phyloP scores from a whole-genome alignment of 2,329 filamentous ascomycete genomes.

The Elsinoe perseae region DNA sequence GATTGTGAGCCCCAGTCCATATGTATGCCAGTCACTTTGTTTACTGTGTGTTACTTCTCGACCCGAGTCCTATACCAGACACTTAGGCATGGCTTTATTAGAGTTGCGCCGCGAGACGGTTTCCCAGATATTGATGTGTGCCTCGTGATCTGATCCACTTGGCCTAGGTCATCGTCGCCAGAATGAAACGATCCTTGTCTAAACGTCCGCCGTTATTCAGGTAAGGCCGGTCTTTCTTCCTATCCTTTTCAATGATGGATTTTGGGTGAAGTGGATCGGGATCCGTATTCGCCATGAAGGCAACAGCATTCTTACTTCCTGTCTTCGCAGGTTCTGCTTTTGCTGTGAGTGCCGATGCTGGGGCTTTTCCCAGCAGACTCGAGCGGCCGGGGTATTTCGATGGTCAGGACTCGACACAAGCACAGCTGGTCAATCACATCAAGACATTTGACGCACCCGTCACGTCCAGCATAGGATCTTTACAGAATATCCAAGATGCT shows the following conservation, averaged over 20 bases:
- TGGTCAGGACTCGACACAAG: background rate
- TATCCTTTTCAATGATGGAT: background rate
- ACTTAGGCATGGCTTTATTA: background rate
- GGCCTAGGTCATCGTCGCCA: background rate
- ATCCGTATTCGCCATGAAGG: background rate
- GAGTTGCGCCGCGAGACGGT: background rate
- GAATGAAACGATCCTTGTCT: background rate
- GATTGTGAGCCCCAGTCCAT: too few species aligned
- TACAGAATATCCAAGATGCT: slow-evolving; percentile 37
- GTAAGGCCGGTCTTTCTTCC: background rate
- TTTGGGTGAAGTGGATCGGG: background rate
- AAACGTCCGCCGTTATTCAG: background rate
- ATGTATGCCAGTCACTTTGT: too few species aligned
- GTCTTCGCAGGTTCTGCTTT: background rate
- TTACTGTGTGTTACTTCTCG: too few species aligned
- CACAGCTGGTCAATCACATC: background rate
- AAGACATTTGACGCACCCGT: background rate
- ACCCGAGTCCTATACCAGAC: too few species aligned
- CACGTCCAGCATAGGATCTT: background rate
- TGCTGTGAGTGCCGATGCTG: background rate
- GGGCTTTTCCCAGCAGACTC: background rate
- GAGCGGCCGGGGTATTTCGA: background rate
- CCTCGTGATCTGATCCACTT: slow-evolving; percentile 6
- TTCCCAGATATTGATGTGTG: background rate
- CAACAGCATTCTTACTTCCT: background rate